Base-by-base conservation (phyloP, 2,329 filamentous ascomycete genomes). In the Aspergillus fumigatus region DNA sequence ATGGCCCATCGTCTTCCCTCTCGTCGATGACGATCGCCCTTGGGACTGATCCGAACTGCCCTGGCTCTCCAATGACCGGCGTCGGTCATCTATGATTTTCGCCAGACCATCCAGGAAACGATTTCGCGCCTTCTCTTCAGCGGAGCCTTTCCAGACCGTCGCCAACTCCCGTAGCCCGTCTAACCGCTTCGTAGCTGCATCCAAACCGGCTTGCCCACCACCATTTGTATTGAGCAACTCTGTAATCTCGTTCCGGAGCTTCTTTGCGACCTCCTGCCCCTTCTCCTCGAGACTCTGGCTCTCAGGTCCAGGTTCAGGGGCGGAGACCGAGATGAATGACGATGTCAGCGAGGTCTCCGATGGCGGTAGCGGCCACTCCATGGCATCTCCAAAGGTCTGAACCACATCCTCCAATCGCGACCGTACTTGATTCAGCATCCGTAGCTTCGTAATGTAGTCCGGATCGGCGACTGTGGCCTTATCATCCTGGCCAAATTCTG, bases 281-380 rank as follows among this genome's bases (percentile, higher is more conserved):
- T 92, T 94, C 63, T 94, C 89, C 71, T 97, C 92, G 17, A 85
- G 89, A 65, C 84, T 88, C 59, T 89, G 82, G 62, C 81, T 80
- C 63, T 82, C 82, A 56, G 75, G 82, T 19, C 86, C 87, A 0
- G 86, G 83, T 54, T 93, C 89, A 0, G 93, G 92, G 0, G 89
- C 90, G 0, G 92, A 96, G 11, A 97, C 91, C 5, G 90, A 95
- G 49, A 97, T 85, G 67, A 97, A 92, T 0, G 89, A 92, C 0
- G 90, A 93, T 48, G 88, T 84, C 55, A 95, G 84, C 0, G 89
- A 93, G 11, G 92, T 76, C 69, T 96, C 92, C 0, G 90, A 95
- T 0, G 93, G 92, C 0, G 93, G 90, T 51, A 97, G 85, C 1
- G 90, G 88, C 82, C 96, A 97, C 65, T 95, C 88, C 90, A 97